A percentile compares a stretch with the other conserved stretches of the same genome.
Conservation (phyloP, 208 protist species). For the Crithidia brevicula region DNA sequence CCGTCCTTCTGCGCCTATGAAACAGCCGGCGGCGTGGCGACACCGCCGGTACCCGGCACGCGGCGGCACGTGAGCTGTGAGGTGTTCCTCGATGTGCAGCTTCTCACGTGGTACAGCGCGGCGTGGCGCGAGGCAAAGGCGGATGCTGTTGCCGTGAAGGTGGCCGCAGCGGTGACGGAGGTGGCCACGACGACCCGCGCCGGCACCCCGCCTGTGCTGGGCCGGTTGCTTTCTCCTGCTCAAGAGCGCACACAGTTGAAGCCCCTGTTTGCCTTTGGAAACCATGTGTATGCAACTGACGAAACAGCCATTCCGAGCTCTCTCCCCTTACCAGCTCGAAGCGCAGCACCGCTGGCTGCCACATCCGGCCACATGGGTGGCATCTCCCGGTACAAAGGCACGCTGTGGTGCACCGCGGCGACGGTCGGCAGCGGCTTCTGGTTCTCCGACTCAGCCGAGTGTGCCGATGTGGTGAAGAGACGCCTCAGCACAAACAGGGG, state of each 20-base stretch:
- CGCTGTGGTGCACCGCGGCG: slow-evolving; percentile 11
- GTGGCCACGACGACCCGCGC: neutral
- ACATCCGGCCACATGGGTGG: neutral
- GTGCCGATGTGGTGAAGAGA: neutral
- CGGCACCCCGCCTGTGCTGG: no score
- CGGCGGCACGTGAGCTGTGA: slow-evolving; percentile 18
- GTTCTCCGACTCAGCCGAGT: slow-evolving; percentile 3
- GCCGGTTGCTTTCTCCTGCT: no score
- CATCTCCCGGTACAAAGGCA: slow-evolving; percentile 8
- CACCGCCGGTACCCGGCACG: neutral
- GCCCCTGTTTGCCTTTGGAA: no score
- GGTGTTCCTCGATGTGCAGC: slow-evolving; percentile 24
- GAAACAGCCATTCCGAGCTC: no score
- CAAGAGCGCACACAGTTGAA: no score
- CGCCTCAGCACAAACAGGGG: neutral
- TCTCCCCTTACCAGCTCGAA: no score
- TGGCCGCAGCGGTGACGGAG: slow-evolving; percentile 24
- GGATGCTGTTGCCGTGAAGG: neutral
- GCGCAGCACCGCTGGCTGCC: neutral
- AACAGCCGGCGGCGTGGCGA: neutral
- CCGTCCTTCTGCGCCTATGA: slow-evolving; percentile 24
- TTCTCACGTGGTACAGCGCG: slow-evolving; percentile 9
- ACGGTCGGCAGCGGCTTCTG: slow-evolving; percentile 11
- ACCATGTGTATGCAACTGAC: no score
- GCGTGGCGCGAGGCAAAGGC: neutral